These are phyloP conservation scores for Tylopilus sp. DNA, from an alignment of 768 basidiomycete species.

Conservation along the genomic window DNA sequence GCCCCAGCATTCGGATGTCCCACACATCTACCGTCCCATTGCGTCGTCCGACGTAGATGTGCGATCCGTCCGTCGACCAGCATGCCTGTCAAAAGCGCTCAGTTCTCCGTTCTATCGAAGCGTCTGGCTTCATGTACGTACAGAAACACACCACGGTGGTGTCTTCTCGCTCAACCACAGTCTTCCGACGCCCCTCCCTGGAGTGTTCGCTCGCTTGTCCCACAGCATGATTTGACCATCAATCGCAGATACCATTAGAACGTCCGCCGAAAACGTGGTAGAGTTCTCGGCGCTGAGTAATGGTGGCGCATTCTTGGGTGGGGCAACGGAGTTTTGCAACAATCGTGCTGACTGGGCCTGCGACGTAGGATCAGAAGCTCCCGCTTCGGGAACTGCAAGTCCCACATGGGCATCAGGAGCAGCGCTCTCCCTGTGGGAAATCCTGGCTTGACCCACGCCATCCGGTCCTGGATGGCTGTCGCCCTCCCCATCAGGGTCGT, in stretches of 20 bases:
- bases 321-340: conserved; percentile 39
- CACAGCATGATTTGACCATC: conserved; percentile 92
- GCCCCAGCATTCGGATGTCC: conserved; percentile 84
- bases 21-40: conserved; percentile 91
- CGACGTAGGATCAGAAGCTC: conserved; percentile 17
- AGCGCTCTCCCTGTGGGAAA: conserved; percentile 14
- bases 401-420: conserved; percentile 15
- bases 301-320: conserved; percentile 75
- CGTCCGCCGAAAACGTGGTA: conserved; percentile 68
- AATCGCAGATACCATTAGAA: conserved; percentile 84
- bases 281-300: conserved; percentile 62
- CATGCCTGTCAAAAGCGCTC: conserved; percentile 62
- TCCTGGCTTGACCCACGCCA: conserved; percentile 16
- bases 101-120: conserved; percentile 3
- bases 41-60: conserved; percentile 87
- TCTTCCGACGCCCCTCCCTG: conserved; percentile 73
- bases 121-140: conserved; percentile 37
- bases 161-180: conserved; percentile 90
- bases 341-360: conserved; percentile 24
- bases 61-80: conserved; percentile 86
- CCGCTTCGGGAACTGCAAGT: conserved; percentile 30
- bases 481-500: conserved; percentile 61
- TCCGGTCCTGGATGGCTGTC: conserved; percentile 20
- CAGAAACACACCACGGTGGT: conserved; percentile 95
- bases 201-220: conserved; percentile 72